phyloP scores from a whole-genome alignment of 176 grass and related monocot species.

The Canna indica region DNA sequence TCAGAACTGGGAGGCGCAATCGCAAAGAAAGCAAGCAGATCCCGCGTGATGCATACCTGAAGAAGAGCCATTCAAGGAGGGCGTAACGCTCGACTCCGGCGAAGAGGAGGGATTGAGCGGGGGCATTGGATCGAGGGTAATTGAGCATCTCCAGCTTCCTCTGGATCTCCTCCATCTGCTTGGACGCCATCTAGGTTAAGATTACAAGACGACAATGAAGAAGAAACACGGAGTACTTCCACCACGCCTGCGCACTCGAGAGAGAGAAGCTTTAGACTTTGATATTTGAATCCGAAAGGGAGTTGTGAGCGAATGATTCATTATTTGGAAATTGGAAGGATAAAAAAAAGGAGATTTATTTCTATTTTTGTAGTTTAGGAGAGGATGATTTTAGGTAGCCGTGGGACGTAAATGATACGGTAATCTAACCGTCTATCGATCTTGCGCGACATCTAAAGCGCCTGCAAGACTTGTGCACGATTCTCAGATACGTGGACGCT shows the following conservation, averaged over 20 bases:
- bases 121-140: constrained; percentile 69
- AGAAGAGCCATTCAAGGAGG: constrained; percentile 99
- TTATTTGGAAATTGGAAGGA: no score
- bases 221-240: neutral
- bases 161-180: constrained; percentile 99
- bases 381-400: no score
- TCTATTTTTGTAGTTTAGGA: no score
- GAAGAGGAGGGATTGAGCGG: constrained; percentile 87
- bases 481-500: no score
- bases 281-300: constrained; percentile 1
- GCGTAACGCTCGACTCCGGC: constrained; percentile 93
- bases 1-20: constrained; percentile 12
- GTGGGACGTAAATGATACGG: no score
- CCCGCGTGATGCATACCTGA: constrained; percentile 28
- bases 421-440: no score
- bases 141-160: constrained; percentile 66
- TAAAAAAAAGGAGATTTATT: no score
- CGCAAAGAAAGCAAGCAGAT: neutral
- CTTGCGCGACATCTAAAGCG: no score
- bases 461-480: no score
- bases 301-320: neutral
- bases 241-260: neutral
- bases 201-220: neutral
- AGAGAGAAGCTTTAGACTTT: no score
- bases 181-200: constrained; percentile 59